A percentile compares a stretch with the other conserved stretches of the same genome.
phyloP scores from a whole-genome alignment of 805 yeast genomes.

The Candida boleticola region DNA sequence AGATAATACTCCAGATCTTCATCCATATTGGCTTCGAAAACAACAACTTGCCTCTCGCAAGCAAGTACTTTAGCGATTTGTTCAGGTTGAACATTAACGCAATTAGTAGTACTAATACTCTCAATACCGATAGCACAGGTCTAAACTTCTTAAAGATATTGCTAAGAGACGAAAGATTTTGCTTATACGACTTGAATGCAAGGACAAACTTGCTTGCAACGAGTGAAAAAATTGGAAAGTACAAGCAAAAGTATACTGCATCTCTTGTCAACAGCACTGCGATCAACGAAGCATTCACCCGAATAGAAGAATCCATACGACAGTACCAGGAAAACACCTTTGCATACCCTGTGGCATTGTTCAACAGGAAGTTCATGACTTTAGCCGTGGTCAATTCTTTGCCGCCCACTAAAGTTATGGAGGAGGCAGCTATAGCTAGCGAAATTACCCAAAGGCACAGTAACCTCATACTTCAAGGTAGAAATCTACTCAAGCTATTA shows the following conservation, averaged over 20 bases:
- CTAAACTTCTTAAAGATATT: too few species aligned
- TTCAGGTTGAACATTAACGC: slow-evolving; percentile 20
- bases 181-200: neutral
- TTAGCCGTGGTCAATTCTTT: slow-evolving; percentile 7
- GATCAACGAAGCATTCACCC: too few species aligned
- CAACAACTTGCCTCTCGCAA: slow-evolving; percentile 34
- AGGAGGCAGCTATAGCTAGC: neutral
- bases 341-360: slow-evolving; percentile 6
- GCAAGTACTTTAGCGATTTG: slow-evolving; percentile 24
- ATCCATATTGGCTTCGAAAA: slow-evolving; percentile 32
- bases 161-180: too few species aligned
- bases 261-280: too few species aligned
- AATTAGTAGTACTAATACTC: too few species aligned
- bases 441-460: slow-evolving; percentile 7
- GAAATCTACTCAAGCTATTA: neutral
- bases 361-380: slow-evolving; percentile 13
- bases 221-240: slow-evolving; percentile 11
- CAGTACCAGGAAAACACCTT: too few species aligned
- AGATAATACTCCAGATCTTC: slow-evolving; percentile 40
- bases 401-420: neutral
- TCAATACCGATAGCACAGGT: too few species aligned
- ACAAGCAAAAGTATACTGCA: slow-evolving; percentile 17
- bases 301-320: too few species aligned
- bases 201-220: too few species aligned
- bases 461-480: slow-evolving; percentile 2